A percentile compares a stretch with the other conserved stretches of the same genome.
These are phyloP conservation scores for Boehmeria nivea DNA, from an alignment of 306 rosid genomes.

Conservation along the genomic window DNA sequence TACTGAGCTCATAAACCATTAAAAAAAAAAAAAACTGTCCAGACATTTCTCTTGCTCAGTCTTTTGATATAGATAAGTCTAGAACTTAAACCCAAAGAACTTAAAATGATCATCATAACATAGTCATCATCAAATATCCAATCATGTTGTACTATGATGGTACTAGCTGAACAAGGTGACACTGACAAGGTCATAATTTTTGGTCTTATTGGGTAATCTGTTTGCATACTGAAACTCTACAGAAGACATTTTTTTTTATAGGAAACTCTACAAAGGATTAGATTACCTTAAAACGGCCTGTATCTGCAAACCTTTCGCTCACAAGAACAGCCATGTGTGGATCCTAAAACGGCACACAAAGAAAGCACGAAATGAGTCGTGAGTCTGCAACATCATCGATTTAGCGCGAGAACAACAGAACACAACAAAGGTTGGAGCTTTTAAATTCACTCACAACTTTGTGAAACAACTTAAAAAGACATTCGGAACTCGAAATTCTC, in stretches of 20 bases:
- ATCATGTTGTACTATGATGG: too few relatives aligned
- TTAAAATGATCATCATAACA: too few relatives aligned
- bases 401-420: background rate
- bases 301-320: slow-evolving; percentile 61
- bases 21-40: too few relatives aligned
- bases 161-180: too few relatives aligned
- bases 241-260: too few relatives aligned
- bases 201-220: too few relatives aligned
- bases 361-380: slow-evolving; percentile 12
- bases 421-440: background rate
- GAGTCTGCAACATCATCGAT: background rate
- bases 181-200: too few relatives aligned
- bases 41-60: too few relatives aligned
- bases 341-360: slow-evolving; percentile 45
- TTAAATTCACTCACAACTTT: background rate
- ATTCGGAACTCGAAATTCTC: background rate
- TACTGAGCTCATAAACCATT: background rate
- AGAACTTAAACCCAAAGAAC: too few relatives aligned
- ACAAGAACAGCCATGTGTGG: slow-evolving; percentile 81
- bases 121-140: too few relatives aligned
- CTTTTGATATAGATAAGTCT: too few relatives aligned
- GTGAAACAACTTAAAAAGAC: background rate
- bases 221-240: too few relatives aligned
- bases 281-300: slow-evolving; percentile 63
- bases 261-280: background rate